Conservation (phyloP, 345 rosid genomes). For the Ricinus communis region DNA sequence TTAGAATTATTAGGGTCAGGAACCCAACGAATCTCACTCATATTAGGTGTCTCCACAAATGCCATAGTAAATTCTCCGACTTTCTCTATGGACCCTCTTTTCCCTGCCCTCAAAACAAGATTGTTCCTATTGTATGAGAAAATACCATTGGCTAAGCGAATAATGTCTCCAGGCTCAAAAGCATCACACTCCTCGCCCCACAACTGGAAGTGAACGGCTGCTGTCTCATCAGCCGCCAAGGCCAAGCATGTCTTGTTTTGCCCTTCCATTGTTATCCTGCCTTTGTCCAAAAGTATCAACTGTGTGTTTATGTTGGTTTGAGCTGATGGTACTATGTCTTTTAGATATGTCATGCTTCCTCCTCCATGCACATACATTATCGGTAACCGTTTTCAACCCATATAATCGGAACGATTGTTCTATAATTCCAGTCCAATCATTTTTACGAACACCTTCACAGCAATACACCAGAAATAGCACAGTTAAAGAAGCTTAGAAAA, state of each 20-base stretch:
- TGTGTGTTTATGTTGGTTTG: conserved; percentile 65
- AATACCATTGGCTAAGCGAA: conserved; percentile 54
- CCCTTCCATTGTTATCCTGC: conserved; percentile 25
- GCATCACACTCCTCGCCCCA: conserved; percentile 77
- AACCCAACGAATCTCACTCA: conserved; percentile 70
- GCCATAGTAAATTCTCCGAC: conserved; percentile 61
- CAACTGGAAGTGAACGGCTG: conserved; percentile 67
- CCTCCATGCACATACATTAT: neutral
- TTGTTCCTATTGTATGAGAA: conserved; percentile 59
- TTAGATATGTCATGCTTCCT: conserved; percentile 35
- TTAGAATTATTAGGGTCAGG: conserved; percentile 48
- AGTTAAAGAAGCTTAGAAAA: too few relatives aligned
- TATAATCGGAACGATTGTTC: too few relatives aligned
- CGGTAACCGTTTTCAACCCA: too few relatives aligned
- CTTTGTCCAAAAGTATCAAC: conserved; percentile 62
- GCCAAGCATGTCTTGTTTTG: conserved; percentile 54
- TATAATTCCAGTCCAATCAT: too few relatives aligned
- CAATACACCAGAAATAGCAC: too few relatives aligned
- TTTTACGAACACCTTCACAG: too few relatives aligned
- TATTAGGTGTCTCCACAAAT: conserved; percentile 72
- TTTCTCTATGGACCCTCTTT: conserved; percentile 59
- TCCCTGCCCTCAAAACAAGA: conserved; percentile 59
- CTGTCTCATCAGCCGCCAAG: conserved; percentile 68
- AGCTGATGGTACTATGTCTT: conserved; percentile 62
- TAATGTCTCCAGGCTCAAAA: conserved; percentile 58